These are phyloP conservation scores for Tagetes erecta DNA, from an alignment of 129 eudicot species.

Conservation along the genomic window DNA sequence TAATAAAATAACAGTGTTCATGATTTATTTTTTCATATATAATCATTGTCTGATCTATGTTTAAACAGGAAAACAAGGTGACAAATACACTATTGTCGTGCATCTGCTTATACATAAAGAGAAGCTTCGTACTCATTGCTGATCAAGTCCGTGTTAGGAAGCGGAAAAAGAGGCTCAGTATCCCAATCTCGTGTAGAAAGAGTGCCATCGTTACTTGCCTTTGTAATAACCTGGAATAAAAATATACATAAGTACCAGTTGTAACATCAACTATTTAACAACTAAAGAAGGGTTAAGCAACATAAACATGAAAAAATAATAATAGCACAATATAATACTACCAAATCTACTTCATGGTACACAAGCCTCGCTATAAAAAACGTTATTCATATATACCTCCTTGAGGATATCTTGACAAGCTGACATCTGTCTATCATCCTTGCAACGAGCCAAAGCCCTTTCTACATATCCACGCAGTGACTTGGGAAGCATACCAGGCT, in stretches of 20 bases:
- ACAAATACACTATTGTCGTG: neutral
- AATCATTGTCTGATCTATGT: neutral
- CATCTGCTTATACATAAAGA: constrained; percentile 10
- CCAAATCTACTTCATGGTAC: neutral
- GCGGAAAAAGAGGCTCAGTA: constrained; percentile 83
- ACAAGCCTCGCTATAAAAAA: neutral
- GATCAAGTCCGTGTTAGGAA: constrained; percentile 50
- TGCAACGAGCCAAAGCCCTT: constrained; percentile 98
- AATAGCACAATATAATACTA: constrained; percentile 2
- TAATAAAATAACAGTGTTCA: neutral
- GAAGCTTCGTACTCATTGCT: constrained; percentile 48
- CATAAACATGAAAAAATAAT: constrained; percentile 15
- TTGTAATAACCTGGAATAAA: constrained; percentile 65
- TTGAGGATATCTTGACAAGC: constrained; percentile 86
- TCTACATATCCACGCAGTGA: constrained; percentile 97
- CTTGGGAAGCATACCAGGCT: constrained; percentile 84
- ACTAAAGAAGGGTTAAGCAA: constrained; percentile 1
- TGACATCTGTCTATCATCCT: constrained; percentile 73
- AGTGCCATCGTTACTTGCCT: constrained; percentile 86
- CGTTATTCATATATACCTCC: constrained; percentile 54
- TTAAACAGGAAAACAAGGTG: neutral
- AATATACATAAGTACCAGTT: neutral
- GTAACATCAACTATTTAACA: constrained; percentile 17
- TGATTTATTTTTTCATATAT: neutral
- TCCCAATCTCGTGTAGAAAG: constrained; percentile 90